These are phyloP conservation scores for Arthrinium puccinioides DNA, from an alignment of 2,329 filamentous ascomycete genomes.

Conservation along the genomic window DNA sequence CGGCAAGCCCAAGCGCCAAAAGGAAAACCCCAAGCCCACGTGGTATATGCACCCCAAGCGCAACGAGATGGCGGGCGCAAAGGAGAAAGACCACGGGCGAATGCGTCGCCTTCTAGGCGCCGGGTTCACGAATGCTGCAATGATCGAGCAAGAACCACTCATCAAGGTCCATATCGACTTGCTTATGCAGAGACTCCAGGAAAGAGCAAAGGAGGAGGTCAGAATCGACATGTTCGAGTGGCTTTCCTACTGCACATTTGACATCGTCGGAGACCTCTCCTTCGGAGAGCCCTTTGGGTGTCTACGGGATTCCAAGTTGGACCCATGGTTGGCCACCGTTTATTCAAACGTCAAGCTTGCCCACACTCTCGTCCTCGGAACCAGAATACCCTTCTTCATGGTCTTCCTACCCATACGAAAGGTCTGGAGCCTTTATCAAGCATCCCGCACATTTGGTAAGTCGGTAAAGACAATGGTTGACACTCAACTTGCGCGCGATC, in stretches of 20 bases:
- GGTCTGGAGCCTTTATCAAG: no score
- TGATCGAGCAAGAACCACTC: conserved; percentile 13
- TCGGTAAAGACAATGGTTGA: neutral
- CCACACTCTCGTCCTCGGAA: no score
- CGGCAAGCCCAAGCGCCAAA: conserved; percentile 15
- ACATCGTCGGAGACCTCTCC: conserved; percentile 13
- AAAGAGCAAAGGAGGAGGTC: neutral
- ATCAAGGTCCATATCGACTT: conserved; percentile 11
- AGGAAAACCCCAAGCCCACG: conserved; percentile 13
- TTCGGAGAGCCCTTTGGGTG: conserved; percentile 11
- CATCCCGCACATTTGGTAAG: neutral
- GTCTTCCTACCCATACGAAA: neutral
- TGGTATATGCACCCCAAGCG: conserved; percentile 14
- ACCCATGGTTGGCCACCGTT: conserved; percentile 10
- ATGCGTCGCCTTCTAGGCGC: conserved; percentile 8
- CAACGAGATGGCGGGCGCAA: conserved; percentile 19
- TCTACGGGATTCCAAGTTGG: conserved; percentile 5
- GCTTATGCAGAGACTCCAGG: conserved; percentile 7
- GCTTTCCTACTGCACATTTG: conserved; percentile 13
- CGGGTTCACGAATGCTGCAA: conserved; percentile 10
- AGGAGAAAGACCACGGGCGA: conserved; percentile 10
- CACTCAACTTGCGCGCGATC: neutral
- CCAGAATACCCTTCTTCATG: no score
- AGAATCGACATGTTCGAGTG: conserved; percentile 6
- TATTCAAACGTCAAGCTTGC: no score